phyloP scores from a whole-genome alignment of 345 rosid species.

The Murraya koenigii region DNA sequence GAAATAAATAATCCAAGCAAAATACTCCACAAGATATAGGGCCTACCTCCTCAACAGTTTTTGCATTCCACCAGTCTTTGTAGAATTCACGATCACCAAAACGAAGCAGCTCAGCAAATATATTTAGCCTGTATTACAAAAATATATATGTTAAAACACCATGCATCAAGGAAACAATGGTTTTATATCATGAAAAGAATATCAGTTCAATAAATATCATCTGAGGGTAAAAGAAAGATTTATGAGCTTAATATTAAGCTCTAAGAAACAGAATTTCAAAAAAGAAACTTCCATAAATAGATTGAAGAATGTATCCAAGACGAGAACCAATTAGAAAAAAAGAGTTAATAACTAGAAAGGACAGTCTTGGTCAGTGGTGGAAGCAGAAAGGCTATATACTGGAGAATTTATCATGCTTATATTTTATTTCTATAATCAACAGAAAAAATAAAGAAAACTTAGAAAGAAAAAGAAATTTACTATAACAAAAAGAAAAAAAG shows the following conservation, averaged over 20 bases:
- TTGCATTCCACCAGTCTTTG: conserved; percentile 99
- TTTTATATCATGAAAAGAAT: not conserved
- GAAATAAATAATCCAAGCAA: conserved; percentile 14
- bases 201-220: not conserved
- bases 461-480: not conserved
- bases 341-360: not conserved
- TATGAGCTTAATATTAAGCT: not conserved
- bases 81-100: conserved; percentile 99
- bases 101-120: conserved; percentile 89
- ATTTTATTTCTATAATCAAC: not conserved
- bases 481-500: not conserved
- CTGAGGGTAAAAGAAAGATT: not conserved
- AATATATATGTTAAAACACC: not conserved
- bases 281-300: not conserved
- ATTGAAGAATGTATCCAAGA: not conserved
- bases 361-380: not conserved
- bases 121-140: conserved; percentile 66
- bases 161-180: conserved; percentile 2
- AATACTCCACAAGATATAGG: conserved; percentile 7
- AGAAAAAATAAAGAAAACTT: not conserved
- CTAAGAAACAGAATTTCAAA: not conserved
- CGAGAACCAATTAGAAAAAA: not conserved
- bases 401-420: not conserved
- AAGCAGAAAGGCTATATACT: not conserved
- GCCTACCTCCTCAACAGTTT: conserved; percentile 85